phyloP scores from a whole-genome alignment of 495 filamentous ascomycete genomes.

The Penicillium lagena region DNA sequence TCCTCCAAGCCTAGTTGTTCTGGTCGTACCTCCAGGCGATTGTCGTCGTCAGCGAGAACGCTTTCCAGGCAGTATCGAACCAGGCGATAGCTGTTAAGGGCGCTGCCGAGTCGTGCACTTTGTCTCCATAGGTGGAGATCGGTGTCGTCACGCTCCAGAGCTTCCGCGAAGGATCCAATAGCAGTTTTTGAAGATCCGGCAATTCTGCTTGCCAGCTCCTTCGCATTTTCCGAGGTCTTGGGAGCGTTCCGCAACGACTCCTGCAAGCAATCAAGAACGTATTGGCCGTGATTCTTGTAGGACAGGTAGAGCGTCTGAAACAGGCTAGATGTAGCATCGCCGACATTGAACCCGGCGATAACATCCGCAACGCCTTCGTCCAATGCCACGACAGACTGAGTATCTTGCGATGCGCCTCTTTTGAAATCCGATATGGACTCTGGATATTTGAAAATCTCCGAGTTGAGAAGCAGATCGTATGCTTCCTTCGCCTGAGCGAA shows the following conservation, averaged over 20 bases:
- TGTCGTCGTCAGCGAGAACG: slow-evolving; percentile 79
- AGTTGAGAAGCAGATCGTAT: slow-evolving; percentile 78
- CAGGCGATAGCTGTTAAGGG: slow-evolving; percentile 69
- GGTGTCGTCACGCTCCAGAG: slow-evolving; percentile 83
- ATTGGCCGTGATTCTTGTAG: slow-evolving; percentile 93
- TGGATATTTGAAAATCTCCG: slow-evolving; percentile 88
- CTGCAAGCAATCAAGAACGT: slow-evolving; percentile 69
- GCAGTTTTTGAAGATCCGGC: slow-evolving; percentile 22
- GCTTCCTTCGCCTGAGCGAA: slow-evolving; percentile 74
- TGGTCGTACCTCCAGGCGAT: slow-evolving; percentile 58
- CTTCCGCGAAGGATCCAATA: slow-evolving; percentile 62
- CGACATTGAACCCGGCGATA: slow-evolving; percentile 34
- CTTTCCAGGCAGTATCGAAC: slow-evolving; percentile 86
- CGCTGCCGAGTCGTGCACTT: slow-evolving; percentile 67
- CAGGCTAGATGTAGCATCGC: slow-evolving; percentile 68
- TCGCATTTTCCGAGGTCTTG: slow-evolving; percentile 27
- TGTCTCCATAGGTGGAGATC: slow-evolving; percentile 94
- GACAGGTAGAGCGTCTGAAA: slow-evolving; percentile 87
- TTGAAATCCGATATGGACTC: slow-evolving; percentile 76
- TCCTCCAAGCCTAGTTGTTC: slow-evolving; percentile 81
- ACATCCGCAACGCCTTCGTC: slow-evolving; percentile 37
- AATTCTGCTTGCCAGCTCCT: slow-evolving; percentile 24
- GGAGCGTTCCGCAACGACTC: slow-evolving; percentile 19
- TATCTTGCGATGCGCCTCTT: slow-evolving; percentile 56
- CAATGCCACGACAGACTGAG: slow-evolving; percentile 39